Percentiles rank a stretch among this genome's conserved stretches.
Conservation (phyloP, 1,139 yeast genomes). For the Sugiyamaella japonica region DNA sequence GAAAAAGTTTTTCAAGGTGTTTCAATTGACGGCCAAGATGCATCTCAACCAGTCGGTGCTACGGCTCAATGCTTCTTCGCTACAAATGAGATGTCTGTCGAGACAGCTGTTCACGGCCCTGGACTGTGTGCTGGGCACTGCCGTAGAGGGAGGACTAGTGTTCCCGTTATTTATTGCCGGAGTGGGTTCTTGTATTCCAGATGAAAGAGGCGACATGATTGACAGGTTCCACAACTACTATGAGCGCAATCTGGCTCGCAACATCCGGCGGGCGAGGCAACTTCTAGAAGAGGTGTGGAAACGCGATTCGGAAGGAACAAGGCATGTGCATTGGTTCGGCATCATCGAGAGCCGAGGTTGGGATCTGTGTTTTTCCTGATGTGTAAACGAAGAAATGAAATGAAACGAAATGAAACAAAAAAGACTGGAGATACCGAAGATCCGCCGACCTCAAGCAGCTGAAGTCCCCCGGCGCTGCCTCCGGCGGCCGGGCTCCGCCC, state of each 20-base stretch:
- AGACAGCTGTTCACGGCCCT: constrained; percentile 57
- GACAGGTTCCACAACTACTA: constrained; percentile 57
- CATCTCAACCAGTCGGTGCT: constrained; percentile 66
- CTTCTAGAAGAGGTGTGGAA: constrained; percentile 63
- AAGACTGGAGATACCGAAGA: too few relatives aligned
- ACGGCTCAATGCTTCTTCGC: constrained; percentile 59
- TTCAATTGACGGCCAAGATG: constrained; percentile 67
- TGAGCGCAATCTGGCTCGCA: constrained; percentile 65
- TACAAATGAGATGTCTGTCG: constrained; percentile 63
- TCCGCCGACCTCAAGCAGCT: too few relatives aligned
- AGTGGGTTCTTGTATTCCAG: constrained; percentile 56
- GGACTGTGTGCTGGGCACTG: constrained; percentile 62
- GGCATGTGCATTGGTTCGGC: constrained; percentile 64
- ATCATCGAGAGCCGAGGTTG: constrained; percentile 67
- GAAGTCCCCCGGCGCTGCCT: too few relatives aligned
- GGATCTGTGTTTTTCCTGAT: constrained; percentile 73
- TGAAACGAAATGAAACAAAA: too few relatives aligned
- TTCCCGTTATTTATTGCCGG: constrained; percentile 81
- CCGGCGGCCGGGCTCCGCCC: too few relatives aligned
- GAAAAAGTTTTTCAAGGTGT: constrained; percentile 67
- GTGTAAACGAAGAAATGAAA: not conserved
- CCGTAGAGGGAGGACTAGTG: constrained; percentile 68
- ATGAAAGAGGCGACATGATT: constrained; percentile 50
- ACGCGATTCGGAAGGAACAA: constrained; percentile 48
- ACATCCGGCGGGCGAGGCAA: constrained; percentile 58